Evolutionary conservation across 2,329 filamentous ascomycete species (phyloP).

Genomic region (Hirsutella thompsonii): DNA sequence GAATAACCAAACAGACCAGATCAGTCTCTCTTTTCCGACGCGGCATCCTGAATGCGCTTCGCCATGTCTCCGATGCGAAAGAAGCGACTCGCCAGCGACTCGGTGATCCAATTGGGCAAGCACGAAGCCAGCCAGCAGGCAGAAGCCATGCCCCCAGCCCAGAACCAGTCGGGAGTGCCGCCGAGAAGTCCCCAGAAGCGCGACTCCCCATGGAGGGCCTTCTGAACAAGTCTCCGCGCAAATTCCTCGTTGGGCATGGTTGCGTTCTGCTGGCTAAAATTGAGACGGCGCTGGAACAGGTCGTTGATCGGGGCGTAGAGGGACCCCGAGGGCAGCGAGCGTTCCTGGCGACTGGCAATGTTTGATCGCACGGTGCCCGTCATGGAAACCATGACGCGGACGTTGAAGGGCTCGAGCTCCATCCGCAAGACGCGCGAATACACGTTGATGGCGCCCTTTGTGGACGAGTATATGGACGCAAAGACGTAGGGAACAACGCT

Average conservation of each 20-base stretch:
- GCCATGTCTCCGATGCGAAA: background rate
- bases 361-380: conserved; percentile 41
- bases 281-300: conserved; percentile 31
- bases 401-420: conserved; percentile 39
- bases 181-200: background rate
- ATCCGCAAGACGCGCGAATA: conserved; percentile 42
- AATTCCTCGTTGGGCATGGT: conserved; percentile 12
- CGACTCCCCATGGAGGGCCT: background rate
- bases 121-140: background rate
- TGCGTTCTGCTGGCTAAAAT: conserved; percentile 33
- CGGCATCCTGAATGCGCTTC: background rate
- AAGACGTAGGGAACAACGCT: conserved; percentile 40
- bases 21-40: background rate
- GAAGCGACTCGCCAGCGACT: background rate
- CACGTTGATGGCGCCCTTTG: conserved; percentile 38
- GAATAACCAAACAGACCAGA: too few relatives aligned
- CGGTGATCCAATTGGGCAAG: background rate
- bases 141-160: background rate
- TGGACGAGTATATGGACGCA: conserved; percentile 39
- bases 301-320: conserved; percentile 33
- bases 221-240: background rate
- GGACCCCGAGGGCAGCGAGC: conserved; percentile 29
- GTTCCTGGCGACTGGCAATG: conserved; percentile 29
- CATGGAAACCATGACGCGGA: conserved; percentile 46
- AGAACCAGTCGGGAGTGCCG: conserved; percentile 1